Percentiles rank a stretch among this genome's conserved stretches.
phyloP scores from a whole-genome alignment of 2,329 filamentous ascomycete genomes.

The Trichoderma sp. region DNA sequence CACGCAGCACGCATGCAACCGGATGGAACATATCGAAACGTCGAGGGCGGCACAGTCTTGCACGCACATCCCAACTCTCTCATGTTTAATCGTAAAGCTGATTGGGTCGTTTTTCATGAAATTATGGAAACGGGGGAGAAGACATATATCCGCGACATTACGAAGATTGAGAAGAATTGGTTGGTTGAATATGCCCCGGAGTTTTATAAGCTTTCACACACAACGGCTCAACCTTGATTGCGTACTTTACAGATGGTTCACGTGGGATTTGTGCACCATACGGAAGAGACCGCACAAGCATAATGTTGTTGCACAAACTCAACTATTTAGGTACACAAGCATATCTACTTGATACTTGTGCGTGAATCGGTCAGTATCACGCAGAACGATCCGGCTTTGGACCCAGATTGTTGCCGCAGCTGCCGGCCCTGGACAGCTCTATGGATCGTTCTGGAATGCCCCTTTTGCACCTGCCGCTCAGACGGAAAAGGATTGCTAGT shows the following conservation, averaged over 20 bases:
- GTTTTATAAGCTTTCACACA: conserved; percentile 65
- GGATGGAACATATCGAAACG: conserved; percentile 83
- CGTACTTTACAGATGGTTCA: background rate
- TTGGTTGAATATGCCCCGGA: conserved; percentile 82
- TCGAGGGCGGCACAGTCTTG: conserved; percentile 74
- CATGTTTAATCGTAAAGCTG: conserved; percentile 94
- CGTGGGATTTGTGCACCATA: background rate
- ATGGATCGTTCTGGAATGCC: conserved; percentile 14
- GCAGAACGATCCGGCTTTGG: background rate
- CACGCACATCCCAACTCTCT: conserved; percentile 89
- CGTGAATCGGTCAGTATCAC: background rate
- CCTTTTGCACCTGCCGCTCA: background rate
- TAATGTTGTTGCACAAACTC: background rate
- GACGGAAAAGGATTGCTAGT: background rate
- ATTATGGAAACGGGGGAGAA: conserved; percentile 86
- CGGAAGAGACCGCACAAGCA: background rate
- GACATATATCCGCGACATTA: conserved; percentile 85
- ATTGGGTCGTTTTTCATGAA: conserved; percentile 96
- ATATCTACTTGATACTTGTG: background rate
- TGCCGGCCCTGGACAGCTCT: background rate
- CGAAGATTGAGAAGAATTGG: conserved; percentile 93
- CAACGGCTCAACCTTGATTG: conserved; percentile 23
- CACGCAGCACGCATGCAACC: conserved; percentile 92
- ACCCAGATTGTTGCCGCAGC: background rate
- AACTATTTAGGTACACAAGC: background rate